phyloP scores from a whole-genome alignment of 1,284 basidiomycete species.

The Rhodofomes roseus region DNA sequence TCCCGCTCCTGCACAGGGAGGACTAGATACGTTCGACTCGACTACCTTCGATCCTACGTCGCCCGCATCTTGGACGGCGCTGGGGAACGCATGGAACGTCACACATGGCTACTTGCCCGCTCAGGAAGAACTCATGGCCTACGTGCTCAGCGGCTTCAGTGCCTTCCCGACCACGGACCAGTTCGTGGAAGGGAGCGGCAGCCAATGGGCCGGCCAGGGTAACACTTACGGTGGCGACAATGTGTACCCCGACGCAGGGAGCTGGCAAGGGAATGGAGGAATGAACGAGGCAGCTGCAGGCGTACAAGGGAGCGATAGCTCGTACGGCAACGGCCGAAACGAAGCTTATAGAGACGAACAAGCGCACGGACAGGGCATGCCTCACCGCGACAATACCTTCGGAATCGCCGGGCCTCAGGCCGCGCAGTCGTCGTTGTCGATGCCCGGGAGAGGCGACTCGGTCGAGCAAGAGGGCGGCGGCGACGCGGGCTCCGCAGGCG shows the following conservation, averaged over 20 bases:
- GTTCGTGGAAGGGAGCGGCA: conserved; percentile 10
- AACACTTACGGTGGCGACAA: conserved; percentile 6
- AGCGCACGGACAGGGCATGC: conserved; percentile 24
- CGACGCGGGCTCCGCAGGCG: conserved; percentile 32
- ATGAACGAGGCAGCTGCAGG: conserved; percentile 15
- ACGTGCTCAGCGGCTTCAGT: conserved; percentile 43
- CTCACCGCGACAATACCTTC: conserved; percentile 50
- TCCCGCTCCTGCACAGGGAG: conserved; percentile 23
- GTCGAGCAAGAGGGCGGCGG: conserved; percentile 38
- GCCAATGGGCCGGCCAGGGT: conserved; percentile 12
- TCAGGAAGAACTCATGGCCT: conserved; percentile 71
- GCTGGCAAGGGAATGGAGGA: conserved; percentile 35
- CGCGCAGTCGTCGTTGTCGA: conserved; percentile 10
- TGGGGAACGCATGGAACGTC: conserved; percentile 69
- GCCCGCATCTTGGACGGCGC: conserved; percentile 67
- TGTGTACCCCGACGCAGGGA: neutral
- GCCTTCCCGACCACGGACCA: conserved; percentile 10
- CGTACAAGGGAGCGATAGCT: conserved; percentile 26
- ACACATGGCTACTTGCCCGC: conserved; percentile 64
- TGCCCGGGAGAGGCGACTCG: conserved; percentile 4
- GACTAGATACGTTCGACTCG: conserved; percentile 65
- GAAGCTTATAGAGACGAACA: conserved; percentile 20
- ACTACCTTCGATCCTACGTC: conserved; percentile 66
- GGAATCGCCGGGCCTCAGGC: conserved; percentile 7
- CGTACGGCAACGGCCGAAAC: conserved; percentile 34